Percentiles rank a stretch among this genome's conserved stretches.
Evolutionary conservation across 306 rosid genomes (phyloP).

Genomic region (Rosa rugosa): DNA sequence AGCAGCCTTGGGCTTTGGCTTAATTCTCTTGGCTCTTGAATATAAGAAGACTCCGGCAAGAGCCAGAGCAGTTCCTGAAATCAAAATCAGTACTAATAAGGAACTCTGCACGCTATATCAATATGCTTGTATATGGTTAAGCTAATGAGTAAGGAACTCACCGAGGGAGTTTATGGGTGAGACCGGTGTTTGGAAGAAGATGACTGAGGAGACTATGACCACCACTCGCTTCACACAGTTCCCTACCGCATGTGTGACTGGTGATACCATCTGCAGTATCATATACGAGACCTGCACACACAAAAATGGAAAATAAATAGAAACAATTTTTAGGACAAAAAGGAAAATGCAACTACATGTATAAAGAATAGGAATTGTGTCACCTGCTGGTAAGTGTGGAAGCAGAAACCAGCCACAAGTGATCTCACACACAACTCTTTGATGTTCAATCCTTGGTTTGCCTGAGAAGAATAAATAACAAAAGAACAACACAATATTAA

Average conservation of each 20-base stretch:
- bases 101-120: neutral
- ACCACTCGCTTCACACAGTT: conserved; percentile 73
- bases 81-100: neutral
- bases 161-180: conserved; percentile 54
- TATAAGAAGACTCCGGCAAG: conserved; percentile 75
- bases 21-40: conserved; percentile 54
- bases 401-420: conserved; percentile 67
- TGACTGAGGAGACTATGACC: conserved; percentile 59
- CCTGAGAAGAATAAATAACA: conserved; percentile 27
- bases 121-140: neutral
- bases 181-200: conserved; percentile 65
- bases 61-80: conserved; percentile 67
- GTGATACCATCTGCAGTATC: conserved; percentile 62
- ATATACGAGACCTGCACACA: conserved; percentile 62
- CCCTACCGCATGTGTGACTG: conserved; percentile 74
- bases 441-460: conserved; percentile 61
- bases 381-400: conserved; percentile 77
- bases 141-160: conserved; percentile 21
- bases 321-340: neutral
- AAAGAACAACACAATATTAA: neutral
- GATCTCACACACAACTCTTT: conserved; percentile 55
- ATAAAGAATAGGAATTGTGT: neutral
- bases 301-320: neutral
- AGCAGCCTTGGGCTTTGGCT: conserved; percentile 43
- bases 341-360: neutral